Evolutionary conservation across 352 stramenopile genomes (phyloP).

Genomic region (Phytophthora crassamura): DNA sequence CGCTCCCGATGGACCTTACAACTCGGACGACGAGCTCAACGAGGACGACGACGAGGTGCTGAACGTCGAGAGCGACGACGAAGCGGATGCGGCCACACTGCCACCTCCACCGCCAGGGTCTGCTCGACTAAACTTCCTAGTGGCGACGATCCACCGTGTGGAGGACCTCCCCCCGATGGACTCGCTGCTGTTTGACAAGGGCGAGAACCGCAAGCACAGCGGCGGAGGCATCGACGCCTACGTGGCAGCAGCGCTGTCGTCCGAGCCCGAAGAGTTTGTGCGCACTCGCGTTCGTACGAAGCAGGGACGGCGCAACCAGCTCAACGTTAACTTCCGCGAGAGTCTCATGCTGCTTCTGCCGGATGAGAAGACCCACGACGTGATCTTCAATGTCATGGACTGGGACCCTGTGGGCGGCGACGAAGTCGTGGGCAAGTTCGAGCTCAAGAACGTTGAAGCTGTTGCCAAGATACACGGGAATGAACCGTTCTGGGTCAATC

Average conservation of each 20-base stretch:
- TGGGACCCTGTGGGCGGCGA: constrained; percentile 73
- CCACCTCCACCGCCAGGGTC: constrained; percentile 50
- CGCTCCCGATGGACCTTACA: constrained; percentile 48
- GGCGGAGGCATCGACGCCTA: constrained; percentile 76
- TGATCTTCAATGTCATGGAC: constrained; percentile 69
- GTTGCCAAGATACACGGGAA: constrained; percentile 37
- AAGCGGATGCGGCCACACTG: constrained; percentile 25
- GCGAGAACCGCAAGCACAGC: constrained; percentile 48
- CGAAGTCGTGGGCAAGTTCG: constrained; percentile 65
- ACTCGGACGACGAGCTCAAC: constrained; percentile 55
- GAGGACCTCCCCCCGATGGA: constrained; percentile 76
- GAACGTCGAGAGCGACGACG: constrained; percentile 30
- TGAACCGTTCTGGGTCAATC: constrained; percentile 74
- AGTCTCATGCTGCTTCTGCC: constrained; percentile 63
- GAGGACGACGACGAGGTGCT: constrained; percentile 56
- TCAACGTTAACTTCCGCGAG: constrained; percentile 72
- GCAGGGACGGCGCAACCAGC: constrained; percentile 61
- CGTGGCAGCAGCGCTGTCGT: constrained; percentile 48
- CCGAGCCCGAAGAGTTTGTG: constrained; percentile 43
- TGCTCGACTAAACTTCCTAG: constrained; percentile 56
- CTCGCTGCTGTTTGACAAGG: constrained; percentile 56
- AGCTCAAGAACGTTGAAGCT: constrained; percentile 47
- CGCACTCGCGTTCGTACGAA: constrained; percentile 76
- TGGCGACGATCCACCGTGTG: constrained; percentile 65
- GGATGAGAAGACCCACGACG: constrained; percentile 26